Evolutionary conservation across 306 rosid species (phyloP).

Genomic region (Adenanthera pavonina): DNA sequence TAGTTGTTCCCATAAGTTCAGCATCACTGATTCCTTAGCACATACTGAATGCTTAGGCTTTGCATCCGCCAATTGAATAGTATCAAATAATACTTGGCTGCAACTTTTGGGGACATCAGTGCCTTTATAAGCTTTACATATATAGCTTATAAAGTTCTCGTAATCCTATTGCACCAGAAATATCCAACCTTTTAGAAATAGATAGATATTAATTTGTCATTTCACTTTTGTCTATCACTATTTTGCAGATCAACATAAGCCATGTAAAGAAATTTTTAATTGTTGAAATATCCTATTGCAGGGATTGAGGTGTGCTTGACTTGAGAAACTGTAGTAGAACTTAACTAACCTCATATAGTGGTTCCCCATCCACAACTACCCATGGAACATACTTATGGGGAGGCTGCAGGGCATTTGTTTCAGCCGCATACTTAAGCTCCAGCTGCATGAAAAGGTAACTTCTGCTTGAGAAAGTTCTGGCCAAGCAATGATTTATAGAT

Average conservation of each 20-base stretch:
- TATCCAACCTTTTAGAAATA: constrained; percentile 3
- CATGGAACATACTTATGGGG: constrained; percentile 89
- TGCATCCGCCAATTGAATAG: constrained; percentile 33
- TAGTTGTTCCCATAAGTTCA: constrained; percentile 41
- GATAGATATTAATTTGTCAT: constrained; percentile 7
- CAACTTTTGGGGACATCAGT: constrained; percentile 49
- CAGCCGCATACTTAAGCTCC: constrained; percentile 71
- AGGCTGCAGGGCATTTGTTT: constrained; percentile 75
- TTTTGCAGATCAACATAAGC: neutral
- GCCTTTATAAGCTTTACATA: constrained; percentile 83
- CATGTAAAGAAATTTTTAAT: neutral
- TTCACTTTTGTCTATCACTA: neutral
- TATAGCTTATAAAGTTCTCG: constrained; percentile 67
- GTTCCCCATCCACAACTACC: constrained; percentile 89
- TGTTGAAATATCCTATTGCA: too few relatives aligned
- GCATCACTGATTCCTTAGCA: constrained; percentile 31
- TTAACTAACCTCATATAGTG: constrained; percentile 75
- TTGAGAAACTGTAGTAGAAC: constrained; percentile 34
- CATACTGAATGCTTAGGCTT: constrained; percentile 42
- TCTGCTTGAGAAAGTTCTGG: constrained; percentile 6
- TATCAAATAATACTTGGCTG: constrained; percentile 43
- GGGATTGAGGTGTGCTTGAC: neutral
- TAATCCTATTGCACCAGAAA: constrained; percentile 65
- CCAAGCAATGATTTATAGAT: constrained; percentile 20
- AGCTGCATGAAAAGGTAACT: constrained; percentile 64